phyloP scores from a whole-genome alignment of 2,329 filamentous ascomycete genomes.

The Hymenoscyphus fructigenus region DNA sequence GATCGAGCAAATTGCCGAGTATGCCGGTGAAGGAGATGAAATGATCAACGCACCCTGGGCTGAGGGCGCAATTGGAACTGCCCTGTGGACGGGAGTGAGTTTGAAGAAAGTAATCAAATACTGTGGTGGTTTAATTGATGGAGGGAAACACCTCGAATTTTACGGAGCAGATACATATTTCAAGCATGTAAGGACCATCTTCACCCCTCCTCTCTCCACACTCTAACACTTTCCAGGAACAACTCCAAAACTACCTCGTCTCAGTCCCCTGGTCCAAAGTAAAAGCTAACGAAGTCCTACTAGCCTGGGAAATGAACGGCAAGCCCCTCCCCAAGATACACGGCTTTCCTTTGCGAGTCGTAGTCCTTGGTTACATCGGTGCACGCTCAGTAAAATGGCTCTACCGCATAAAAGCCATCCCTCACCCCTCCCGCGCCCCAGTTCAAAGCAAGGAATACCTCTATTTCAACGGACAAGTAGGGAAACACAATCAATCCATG shows the following conservation, averaged over 20 bases:
- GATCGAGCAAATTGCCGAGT: constrained; percentile 65
- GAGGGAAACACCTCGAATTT: constrained; percentile 64
- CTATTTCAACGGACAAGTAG: constrained; percentile 66
- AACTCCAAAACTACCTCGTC: constrained; percentile 66
- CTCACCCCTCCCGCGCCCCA: constrained; percentile 53
- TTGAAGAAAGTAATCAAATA: constrained; percentile 70
- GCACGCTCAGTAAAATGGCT: constrained; percentile 71
- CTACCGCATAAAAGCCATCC: constrained; percentile 60
- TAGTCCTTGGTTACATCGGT: constrained; percentile 66
- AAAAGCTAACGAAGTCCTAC: constrained; percentile 62
- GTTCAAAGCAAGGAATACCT: constrained; percentile 65
- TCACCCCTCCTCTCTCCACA: background rate
- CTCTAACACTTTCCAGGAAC: constrained; percentile 34
- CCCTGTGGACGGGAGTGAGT: constrained; percentile 60
- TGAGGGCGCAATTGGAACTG: constrained; percentile 67
- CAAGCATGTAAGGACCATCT: constrained; percentile 48
- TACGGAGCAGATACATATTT: constrained; percentile 73
- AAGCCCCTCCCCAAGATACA: constrained; percentile 62
- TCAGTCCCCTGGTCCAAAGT: constrained; percentile 68
- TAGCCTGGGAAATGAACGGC: constrained; percentile 69
- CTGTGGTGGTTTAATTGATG: constrained; percentile 59
- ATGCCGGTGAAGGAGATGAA: constrained; percentile 67
- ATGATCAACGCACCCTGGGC: constrained; percentile 53
- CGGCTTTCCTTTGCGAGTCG: constrained; percentile 61
- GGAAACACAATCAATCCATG: constrained; percentile 68